A percentile compares a stretch with the other conserved stretches of the same genome.
Evolutionary conservation across 2,329 filamentous ascomycete genomes (phyloP).

Genomic region (Myriosclerotinia curreyana): DNA sequence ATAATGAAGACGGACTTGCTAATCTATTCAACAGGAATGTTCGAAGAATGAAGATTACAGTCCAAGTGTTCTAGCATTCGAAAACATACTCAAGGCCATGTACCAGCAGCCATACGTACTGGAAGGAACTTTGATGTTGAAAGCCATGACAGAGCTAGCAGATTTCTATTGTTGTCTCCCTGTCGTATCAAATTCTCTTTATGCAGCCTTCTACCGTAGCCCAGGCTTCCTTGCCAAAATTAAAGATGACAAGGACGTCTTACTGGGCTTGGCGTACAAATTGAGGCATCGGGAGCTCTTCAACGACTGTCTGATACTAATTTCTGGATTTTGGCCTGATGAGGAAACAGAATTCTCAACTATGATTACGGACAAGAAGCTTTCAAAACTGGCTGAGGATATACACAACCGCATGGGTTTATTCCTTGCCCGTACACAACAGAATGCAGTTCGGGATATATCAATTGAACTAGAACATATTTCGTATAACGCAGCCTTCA

Average conservation of each 20-base stretch:
- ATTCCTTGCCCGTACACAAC: neutral
- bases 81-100: neutral
- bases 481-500: no score
- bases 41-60: neutral
- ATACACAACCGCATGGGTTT: neutral
- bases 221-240: neutral
- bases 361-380: neutral
- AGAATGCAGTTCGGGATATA: no score
- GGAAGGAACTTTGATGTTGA: neutral
- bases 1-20: no score
- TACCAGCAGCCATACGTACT: neutral
- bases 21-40: no score
- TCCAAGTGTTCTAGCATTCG: neutral
- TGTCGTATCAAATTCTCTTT: neutral
- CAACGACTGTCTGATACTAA: neutral
- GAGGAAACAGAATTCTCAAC: neutral
- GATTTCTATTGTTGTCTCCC: constrained; percentile 3
- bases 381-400: neutral
- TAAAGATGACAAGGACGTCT: neutral
- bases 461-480: no score
- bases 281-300: neutral
- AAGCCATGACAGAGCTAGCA: neutral
- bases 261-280: neutral
- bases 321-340: neutral
- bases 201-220: neutral